Base-by-base conservation (phyloP, 257 asterid genomes). In the Solanum lignicaule region DNA sequence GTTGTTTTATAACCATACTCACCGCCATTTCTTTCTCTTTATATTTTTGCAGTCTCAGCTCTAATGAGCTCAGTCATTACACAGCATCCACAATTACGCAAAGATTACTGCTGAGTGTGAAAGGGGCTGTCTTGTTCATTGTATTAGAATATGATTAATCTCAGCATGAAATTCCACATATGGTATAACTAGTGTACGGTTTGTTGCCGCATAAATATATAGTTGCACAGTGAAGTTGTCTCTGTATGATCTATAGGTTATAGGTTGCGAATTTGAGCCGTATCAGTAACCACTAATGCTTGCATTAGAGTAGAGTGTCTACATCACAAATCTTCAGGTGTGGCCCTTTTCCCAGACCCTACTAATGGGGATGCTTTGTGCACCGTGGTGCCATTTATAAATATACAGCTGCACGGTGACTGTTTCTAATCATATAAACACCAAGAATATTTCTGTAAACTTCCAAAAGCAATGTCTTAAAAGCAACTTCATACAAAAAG, bases 31-130 rank as follows among this genome's bases (percentile, higher is more conserved):
- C 72, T 46, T 43, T 7, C 55, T 68, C 15, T 84, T 75, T 25
- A 0, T 9, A 0, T 6, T 55, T 6, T 55, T 71, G 69, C 81
- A 87, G 88, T 83, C 90, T 87, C 89, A 68, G 88, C 15, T 18
- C 29, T 91, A 87, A 68, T 90, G 90, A 91, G 83, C 73, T 46
- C 21, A 23, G 32, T 27, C 41, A 10, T 29, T 81, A 79, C 15
- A 9, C 39, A 13, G 9, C 10, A 79, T 79, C 65, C 27, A 27
- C 85, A 27, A 79, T 27, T 8, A 78, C 29, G 84, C 84, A 4
- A 79, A 13, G 84, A 25, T 39, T 43, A 79, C 65, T 78, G 36
- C 25, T 27, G 10, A 46, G 52, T 41, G 85, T 46, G 85, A 10
- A 82, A 1, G 52, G 1, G 32, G 0, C 43, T 20, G 27, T 18